A percentile compares a stretch with the other conserved stretches of the same genome.
Evolutionary conservation across 2,329 filamentous ascomycete genomes (phyloP).

Genomic region (Claviceps lovelessii): DNA sequence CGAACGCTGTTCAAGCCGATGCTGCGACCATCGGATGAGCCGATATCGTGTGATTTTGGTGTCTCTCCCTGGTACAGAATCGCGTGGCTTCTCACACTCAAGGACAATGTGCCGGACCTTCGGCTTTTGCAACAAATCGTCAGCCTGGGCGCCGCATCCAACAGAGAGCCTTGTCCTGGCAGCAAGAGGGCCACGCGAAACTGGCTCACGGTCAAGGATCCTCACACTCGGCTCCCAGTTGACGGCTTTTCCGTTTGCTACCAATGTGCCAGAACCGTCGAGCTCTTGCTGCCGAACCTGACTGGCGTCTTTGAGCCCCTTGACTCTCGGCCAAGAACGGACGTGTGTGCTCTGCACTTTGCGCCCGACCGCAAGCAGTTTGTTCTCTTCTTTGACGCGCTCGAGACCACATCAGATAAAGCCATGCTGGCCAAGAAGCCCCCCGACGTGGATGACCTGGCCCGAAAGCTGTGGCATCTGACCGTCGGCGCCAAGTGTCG

Average conservation of each 20-base stretch:
- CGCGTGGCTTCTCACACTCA: slow-evolving; percentile 67
- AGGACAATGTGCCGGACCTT: slow-evolving; percentile 51
- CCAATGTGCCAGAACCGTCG: slow-evolving; percentile 57
- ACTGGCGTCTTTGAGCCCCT: slow-evolving; percentile 48
- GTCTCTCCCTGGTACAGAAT: slow-evolving; percentile 66
- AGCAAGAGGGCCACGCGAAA: slow-evolving; percentile 38
- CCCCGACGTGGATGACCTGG: slow-evolving; percentile 47
- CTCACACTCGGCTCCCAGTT: slow-evolving; percentile 47
- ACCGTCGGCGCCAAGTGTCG: slow-evolving; percentile 47
- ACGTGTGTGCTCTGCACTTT: slow-evolving; percentile 57
- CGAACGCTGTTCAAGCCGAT: slow-evolving; percentile 46
- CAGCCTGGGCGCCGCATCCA: slow-evolving; percentile 36
- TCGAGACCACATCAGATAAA: slow-evolving; percentile 42
- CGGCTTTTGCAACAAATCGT: slow-evolving; percentile 57
- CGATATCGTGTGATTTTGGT: slow-evolving; percentile 65
- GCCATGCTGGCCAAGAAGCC: slow-evolving; percentile 29
- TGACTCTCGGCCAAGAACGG: slow-evolving; percentile 31
- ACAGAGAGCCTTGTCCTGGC: slow-evolving; percentile 42
- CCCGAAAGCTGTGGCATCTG: slow-evolving; percentile 47
- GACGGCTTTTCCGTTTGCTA: slow-evolving; percentile 62
- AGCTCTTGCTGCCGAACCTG: slow-evolving; percentile 59
- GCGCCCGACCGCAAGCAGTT: slow-evolving; percentile 37
- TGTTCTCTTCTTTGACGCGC: slow-evolving; percentile 42
- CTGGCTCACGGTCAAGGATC: slow-evolving; percentile 67
- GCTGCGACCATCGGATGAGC: slow-evolving; percentile 40